Base-by-base conservation (phyloP, 2,329 filamentous ascomycete species). In the Neonectria sp. region DNA sequence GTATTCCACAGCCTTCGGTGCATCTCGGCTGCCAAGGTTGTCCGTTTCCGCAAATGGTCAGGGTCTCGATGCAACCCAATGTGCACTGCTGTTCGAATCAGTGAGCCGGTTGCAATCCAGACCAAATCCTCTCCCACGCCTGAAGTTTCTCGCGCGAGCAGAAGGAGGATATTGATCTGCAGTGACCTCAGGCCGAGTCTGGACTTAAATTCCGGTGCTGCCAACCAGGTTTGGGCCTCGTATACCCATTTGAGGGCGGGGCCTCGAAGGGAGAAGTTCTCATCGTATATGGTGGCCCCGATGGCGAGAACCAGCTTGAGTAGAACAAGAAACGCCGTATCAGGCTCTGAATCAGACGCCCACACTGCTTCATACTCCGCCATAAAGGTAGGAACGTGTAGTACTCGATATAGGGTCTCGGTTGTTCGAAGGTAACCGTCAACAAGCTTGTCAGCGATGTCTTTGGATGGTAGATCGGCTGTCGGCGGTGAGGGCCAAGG, bases 301-400 rank as follows among this genome's bases (percentile, higher is more conserved):
- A 91, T 84, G 0, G 89, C 88, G 4, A 91, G 76, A 0, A 90
- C 83, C 0, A 91, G 78, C 69, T 90, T 89, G 3, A 91, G 68
- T 52, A 88, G 88, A 15, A 90, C 82, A 1, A 90, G 65, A 55
- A 91, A 91, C 0, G 76, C 78, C 2, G 76, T 78, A 46, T 84
- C 81, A 0, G 79, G 73, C 1, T 76, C 64, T 0, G 65, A 35
- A 0, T 71, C 69, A 1, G 76, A 69, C 1, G 46, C 43, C 88
- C 88, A 91, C 1, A 88, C 69, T 0, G 82, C 80, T 27, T 88
- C 85, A 24, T 88, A 89, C 3, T 84, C 82, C 7, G 73, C 79
- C 29, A 64, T 78, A 51, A 89, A 89, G 1, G 80, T 83, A 0
- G 86, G 86, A 0, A 88, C 74, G 64, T 89, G 87, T 0, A 89